Percentiles rank a stretch among this genome's conserved stretches.
phyloP scores from a whole-genome alignment of 2,329 filamentous ascomycete species.

The Ascochyta rabiei region DNA sequence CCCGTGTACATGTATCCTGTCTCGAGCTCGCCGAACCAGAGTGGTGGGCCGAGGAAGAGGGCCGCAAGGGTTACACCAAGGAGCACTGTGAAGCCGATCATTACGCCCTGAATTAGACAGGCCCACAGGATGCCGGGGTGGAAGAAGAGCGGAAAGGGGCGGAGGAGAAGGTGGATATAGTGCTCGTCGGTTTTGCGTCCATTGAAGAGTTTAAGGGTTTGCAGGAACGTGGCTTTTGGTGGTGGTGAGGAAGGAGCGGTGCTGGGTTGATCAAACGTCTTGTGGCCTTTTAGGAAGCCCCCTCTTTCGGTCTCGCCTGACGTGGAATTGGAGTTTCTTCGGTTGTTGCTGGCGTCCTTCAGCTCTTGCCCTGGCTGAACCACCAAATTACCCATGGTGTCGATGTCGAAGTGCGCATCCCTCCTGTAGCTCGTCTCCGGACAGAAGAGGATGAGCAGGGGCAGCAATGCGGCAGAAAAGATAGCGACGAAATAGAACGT shows the following conservation, averaged over 20 bases:
- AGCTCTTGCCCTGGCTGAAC: constrained; percentile 7
- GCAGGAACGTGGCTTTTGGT: constrained; percentile 62
- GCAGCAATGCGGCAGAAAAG: constrained; percentile 73
- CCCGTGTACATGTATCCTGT: constrained; percentile 82
- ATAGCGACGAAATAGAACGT: constrained; percentile 88
- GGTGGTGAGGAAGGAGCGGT: constrained; percentile 27
- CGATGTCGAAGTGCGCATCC: constrained; percentile 70
- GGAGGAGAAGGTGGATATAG: constrained; percentile 68
- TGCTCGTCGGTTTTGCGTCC: constrained; percentile 80
- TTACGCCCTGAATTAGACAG: constrained; percentile 80
- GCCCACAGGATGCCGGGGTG: constrained; percentile 88
- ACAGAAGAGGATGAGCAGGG: constrained; percentile 76
- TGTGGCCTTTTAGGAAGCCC: background rate
- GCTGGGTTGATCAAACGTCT: background rate
- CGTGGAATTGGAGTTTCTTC: background rate
- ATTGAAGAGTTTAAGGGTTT: constrained; percentile 74
- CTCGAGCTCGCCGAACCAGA: constrained; percentile 82
- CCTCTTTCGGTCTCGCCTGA: constrained; percentile 9
- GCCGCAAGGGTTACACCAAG: constrained; percentile 82
- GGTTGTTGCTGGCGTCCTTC: background rate
- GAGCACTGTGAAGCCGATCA: constrained; percentile 96
- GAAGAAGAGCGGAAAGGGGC: constrained; percentile 80
- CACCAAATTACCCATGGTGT: constrained; percentile 56
- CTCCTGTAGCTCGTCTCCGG: constrained; percentile 84
- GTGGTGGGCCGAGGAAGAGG: constrained; percentile 80